Percentiles rank a stretch among this genome's conserved stretches.
These are phyloP conservation scores for Beauveria brongniartii DNA, from an alignment of 2,329 filamentous ascomycete species.

Conservation along the genomic window DNA sequence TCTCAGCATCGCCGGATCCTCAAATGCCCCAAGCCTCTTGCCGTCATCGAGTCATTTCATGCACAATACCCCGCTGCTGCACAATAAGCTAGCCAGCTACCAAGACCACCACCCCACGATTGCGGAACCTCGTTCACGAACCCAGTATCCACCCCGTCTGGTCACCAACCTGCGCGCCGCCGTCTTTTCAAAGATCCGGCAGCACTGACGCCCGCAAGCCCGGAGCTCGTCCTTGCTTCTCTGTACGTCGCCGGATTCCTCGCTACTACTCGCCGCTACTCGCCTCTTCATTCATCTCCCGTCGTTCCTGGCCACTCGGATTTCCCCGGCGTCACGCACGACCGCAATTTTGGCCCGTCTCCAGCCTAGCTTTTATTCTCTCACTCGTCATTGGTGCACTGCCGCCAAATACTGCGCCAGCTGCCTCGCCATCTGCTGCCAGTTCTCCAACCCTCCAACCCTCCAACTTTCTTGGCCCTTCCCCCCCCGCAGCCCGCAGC, in stretches of 20 bases:
- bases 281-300: background rate
- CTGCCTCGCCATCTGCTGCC: background rate
- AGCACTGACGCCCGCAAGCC: background rate
- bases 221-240: background rate
- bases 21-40: background rate
- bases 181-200: background rate
- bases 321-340: background rate
- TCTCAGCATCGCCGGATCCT: background rate
- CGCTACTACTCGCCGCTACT: background rate
- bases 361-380: too few species aligned
- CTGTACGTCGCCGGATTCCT: background rate
- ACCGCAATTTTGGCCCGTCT: too few species aligned
- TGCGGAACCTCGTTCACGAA: slow-evolving; percentile 9
- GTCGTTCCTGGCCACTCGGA: background rate
- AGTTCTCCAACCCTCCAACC: background rate
- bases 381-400: background rate
- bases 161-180: background rate
- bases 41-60: background rate
- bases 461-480: background rate
- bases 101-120: slow-evolving; percentile 8
- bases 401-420: background rate
- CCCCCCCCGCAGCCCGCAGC: background rate
- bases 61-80: background rate
- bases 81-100: background rate
- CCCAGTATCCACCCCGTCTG: slow-evolving; percentile 8